These are phyloP conservation scores for Raphanus hybrid DNA, from an alignment of 441 rosid genomes.

Conservation along the genomic window DNA sequence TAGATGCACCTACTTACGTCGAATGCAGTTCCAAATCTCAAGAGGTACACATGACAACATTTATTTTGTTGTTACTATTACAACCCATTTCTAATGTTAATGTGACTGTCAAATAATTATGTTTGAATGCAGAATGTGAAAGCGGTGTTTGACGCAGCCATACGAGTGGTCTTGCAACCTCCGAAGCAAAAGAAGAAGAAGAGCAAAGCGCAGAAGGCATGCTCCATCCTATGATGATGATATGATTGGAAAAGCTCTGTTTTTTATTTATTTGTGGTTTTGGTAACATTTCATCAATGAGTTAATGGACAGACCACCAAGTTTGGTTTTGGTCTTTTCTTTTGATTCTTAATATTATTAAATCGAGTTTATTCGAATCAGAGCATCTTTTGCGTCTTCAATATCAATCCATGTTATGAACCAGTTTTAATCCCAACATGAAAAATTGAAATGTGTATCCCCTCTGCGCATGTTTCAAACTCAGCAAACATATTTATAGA, in stretches of 20 bases:
- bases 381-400: not conserved
- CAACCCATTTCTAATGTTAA: not conserved
- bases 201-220: slow-evolving; percentile 68
- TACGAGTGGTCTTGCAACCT: slow-evolving; percentile 77
- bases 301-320: slow-evolving; percentile 31
- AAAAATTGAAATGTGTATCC: not conserved
- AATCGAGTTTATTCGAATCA: slow-evolving; percentile 25
- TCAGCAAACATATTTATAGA: slow-evolving; percentile 21
- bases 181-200: slow-evolving; percentile 78
- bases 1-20: slow-evolving; percentile 57
- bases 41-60: slow-evolving; percentile 42
- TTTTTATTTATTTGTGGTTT: slow-evolving; percentile 29
- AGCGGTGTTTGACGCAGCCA: slow-evolving; percentile 76
- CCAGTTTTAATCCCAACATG: not conserved
- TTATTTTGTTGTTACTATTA: not conserved
- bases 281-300: slow-evolving; percentile 32
- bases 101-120: not conserved
- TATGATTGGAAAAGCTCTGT: slow-evolving; percentile 39
- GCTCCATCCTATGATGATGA: slow-evolving; percentile 67
- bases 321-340: slow-evolving; percentile 24
- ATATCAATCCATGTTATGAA: slow-evolving; percentile 4
- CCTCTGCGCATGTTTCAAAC: slow-evolving; percentile 10
- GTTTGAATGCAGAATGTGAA: slow-evolving; percentile 63
- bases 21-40: slow-evolving; percentile 72
- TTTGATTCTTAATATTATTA: slow-evolving; percentile 34